A percentile compares a stretch with the other conserved stretches of the same genome.
Conservation (phyloP, 2,329 filamentous ascomycete genomes). For the Dendrostoma leiphaemia region DNA sequence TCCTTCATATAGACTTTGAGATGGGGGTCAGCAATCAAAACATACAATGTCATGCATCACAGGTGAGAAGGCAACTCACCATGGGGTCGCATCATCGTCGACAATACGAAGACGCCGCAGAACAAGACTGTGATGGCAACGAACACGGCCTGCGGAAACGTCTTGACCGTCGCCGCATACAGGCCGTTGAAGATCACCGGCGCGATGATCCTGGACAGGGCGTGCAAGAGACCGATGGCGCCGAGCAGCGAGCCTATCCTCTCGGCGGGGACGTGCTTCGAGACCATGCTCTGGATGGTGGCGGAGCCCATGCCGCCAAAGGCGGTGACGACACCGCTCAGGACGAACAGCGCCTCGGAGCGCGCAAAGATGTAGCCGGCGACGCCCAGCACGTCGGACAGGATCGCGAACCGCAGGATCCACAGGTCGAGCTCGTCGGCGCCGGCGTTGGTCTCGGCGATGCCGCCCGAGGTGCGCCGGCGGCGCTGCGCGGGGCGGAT, state of each 20-base stretch:
- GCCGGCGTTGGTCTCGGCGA: slow-evolving; percentile 57
- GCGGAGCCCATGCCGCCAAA: slow-evolving; percentile 84
- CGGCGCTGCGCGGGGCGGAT: slow-evolving; percentile 45
- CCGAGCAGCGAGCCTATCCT: slow-evolving; percentile 85
- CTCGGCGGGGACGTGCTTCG: slow-evolving; percentile 85
- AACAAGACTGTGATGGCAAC: slow-evolving; percentile 70
- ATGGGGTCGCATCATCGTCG: slow-evolving; percentile 70
- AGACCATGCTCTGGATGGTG: slow-evolving; percentile 78
- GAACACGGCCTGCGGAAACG: slow-evolving; percentile 80
- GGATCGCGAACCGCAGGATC: slow-evolving; percentile 70
- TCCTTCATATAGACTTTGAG: slow-evolving; percentile 21
- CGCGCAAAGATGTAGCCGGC: slow-evolving; percentile 70
- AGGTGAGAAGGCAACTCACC: slow-evolving; percentile 52
- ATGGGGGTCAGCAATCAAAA: not conserved
- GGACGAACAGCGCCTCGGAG: slow-evolving; percentile 62
- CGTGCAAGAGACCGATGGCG: slow-evolving; percentile 81
- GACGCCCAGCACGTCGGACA: slow-evolving; percentile 75
- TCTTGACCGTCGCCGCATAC: slow-evolving; percentile 77
- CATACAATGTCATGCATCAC: not conserved
- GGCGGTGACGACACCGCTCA: slow-evolving; percentile 70
- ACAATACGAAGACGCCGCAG: slow-evolving; percentile 60
- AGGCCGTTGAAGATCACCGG: slow-evolving; percentile 84
- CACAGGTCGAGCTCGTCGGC: slow-evolving; percentile 76
- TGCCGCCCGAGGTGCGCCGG: slow-evolving; percentile 35
- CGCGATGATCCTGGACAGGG: slow-evolving; percentile 72